Evolutionary conservation across 2,329 filamentous ascomycete genomes (phyloP).

Genomic region (Cylindrodendrum hubeiense): DNA sequence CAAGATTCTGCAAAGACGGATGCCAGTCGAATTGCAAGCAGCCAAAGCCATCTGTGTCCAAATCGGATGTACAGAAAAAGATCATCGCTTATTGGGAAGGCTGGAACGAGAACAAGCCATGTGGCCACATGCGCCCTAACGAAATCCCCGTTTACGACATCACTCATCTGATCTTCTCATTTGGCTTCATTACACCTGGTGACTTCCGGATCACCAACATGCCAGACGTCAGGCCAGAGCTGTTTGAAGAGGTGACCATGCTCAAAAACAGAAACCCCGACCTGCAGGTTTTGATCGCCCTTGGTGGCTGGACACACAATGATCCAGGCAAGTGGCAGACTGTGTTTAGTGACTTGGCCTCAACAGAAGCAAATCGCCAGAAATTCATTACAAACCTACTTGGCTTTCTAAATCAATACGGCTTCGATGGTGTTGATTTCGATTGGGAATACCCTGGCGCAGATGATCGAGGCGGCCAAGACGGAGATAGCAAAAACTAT

Average conservation of each 20-base stretch:
- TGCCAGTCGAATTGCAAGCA: slow-evolving; percentile 36
- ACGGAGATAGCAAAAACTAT: slow-evolving; percentile 38
- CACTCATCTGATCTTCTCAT: slow-evolving; percentile 49
- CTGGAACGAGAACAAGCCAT: slow-evolving; percentile 32
- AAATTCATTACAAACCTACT: slow-evolving; percentile 53
- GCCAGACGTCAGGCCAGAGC: slow-evolving; percentile 21
- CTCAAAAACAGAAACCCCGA: slow-evolving; percentile 44
- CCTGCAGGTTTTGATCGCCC: slow-evolving; percentile 49
- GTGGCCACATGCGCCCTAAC: not conserved
- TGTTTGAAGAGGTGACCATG: slow-evolving; percentile 43
- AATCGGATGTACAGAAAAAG: slow-evolving; percentile 30
- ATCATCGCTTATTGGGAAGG: slow-evolving; percentile 51
- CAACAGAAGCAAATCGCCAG: slow-evolving; percentile 35
- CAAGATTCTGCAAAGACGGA: slow-evolving; percentile 7
- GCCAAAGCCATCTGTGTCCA: slow-evolving; percentile 3
- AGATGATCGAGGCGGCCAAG: slow-evolving; percentile 35
- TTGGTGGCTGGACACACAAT: slow-evolving; percentile 58
- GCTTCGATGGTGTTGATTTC: slow-evolving; percentile 43
- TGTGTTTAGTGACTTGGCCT: slow-evolving; percentile 44
- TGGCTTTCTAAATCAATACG: slow-evolving; percentile 33
- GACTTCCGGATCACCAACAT: slow-evolving; percentile 46
- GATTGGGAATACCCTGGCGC: slow-evolving; percentile 37
- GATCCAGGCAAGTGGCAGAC: slow-evolving; percentile 26
- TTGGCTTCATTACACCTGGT: slow-evolving; percentile 47
- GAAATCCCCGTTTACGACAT: slow-evolving; percentile 33